Conservation (phyloP, 2,329 filamentous ascomycete species). For the Diaporthe sp. region DNA sequence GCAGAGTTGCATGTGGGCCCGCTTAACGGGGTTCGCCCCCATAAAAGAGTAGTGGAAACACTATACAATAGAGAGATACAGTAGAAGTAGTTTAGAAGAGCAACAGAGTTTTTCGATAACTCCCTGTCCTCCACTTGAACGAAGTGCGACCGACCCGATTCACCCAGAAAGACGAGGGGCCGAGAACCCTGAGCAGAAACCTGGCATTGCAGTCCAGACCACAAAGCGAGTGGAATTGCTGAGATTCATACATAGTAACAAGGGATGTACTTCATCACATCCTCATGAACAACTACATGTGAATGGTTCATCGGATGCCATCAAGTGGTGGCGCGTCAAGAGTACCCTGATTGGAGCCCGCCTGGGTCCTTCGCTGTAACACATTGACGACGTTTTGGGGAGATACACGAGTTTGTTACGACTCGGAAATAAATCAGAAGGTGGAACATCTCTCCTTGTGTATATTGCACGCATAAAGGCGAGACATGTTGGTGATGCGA, state of each 20-base stretch:
- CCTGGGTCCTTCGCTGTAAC: background rate
- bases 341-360: background rate
- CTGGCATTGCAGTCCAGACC: background rate
- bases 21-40: background rate
- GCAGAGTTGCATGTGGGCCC: too few species aligned
- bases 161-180: background rate
- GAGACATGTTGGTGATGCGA: conserved; percentile 8
- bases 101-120: background rate
- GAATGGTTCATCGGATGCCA: background rate
- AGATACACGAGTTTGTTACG: background rate
- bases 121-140: background rate
- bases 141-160: background rate
- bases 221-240: background rate
- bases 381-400: background rate
- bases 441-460: background rate
- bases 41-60: background rate
- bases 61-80: too few species aligned
- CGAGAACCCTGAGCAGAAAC: background rate
- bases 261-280: background rate
- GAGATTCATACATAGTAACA: background rate
- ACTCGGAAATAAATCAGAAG: background rate
- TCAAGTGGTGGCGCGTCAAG: background rate
- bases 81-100: too few species aligned
- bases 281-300: background rate
- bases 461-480: background rate